Evolutionary conservation across 176 grass and related monocot genomes (phyloP), one percentile per base, ranked within the genome.

Genomic region (Phyllostachys edulis): DNA sequence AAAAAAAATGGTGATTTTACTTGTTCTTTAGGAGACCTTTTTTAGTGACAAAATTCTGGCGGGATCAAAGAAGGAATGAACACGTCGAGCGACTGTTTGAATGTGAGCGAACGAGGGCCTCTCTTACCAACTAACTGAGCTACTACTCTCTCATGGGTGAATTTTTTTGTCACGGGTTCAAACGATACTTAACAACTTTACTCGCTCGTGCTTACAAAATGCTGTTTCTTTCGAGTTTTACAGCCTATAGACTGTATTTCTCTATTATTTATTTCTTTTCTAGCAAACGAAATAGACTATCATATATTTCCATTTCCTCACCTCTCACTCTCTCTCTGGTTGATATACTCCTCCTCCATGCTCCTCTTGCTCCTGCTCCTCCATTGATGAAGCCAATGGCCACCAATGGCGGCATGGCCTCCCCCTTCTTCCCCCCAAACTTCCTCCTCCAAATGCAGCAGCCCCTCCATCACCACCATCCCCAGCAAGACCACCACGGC

Each of bases 381-480:
- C 51, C 46, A 13, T 42, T 57, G 50, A 86, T 85, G 85, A 88
- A 88, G 74, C 79, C 82, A 69, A 92, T 97, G 85, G 94, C 91
- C 80, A 88, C 85, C 89, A 90, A 94, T 87, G 91, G 90, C 41
- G 89, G 88, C 57, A 88, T 92, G 85, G 63, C 84, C 6, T 93
- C 90, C 61, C 87, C 87, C 61, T 97, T 90, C 92, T 92, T 92
- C 65, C 91, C 94, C 13, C 70, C 94, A 13, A 92, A 92, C 89
- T 97, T 97, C 87, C 71, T 97, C 59, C 77, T 97, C 63, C 94
- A 90, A 71, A 92, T 97, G 85, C 94, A 94, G 75, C 89, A 85
- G 37, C 46, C 87, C 4, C 40, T 84, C 40, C 84, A 82, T 40
- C 87, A 92, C 11, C 81, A 87, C 26, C 75, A 81, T 50, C 83